Conservation (phyloP, 345 rosid genomes). For the Hibiscus syriacus region DNA sequence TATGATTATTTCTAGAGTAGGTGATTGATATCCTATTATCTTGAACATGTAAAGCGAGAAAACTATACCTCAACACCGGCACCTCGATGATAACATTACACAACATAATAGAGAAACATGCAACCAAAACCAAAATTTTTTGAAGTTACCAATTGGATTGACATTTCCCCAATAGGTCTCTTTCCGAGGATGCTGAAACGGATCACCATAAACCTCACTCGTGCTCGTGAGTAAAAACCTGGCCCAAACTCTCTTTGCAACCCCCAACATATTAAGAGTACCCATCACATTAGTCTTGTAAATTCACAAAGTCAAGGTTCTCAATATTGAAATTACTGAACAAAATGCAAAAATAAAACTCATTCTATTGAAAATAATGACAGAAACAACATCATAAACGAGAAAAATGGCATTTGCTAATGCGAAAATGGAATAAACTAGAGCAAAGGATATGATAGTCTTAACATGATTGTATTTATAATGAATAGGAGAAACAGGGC, state of each 20-base stretch:
- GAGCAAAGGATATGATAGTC: slow-evolving; percentile 83
- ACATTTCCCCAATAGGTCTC: slow-evolving; percentile 99
- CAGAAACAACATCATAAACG: neutral
- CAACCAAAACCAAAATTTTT: neutral
- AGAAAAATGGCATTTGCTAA: no score
- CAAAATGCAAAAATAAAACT: neutral
- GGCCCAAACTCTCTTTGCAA: slow-evolving; percentile 98
- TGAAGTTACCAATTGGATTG: slow-evolving; percentile 74
- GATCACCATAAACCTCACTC: slow-evolving; percentile 99
- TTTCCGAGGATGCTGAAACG: slow-evolving; percentile 98
- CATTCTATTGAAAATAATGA: neutral
- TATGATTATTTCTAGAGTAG: neutral
- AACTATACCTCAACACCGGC: slow-evolving; percentile 79
- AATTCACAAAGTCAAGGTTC: slow-evolving; percentile 43
- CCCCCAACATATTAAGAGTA: slow-evolving; percentile 93
- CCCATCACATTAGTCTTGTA: slow-evolving; percentile 99
- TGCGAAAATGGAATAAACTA: neutral
- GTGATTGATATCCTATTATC: neutral
- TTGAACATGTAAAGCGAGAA: neutral
- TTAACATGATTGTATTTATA: slow-evolving; percentile 93
- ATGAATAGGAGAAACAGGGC: slow-evolving; percentile 98
- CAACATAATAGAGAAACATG: slow-evolving; percentile 9
- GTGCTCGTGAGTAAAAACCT: slow-evolving; percentile 94
- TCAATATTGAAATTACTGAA: slow-evolving; percentile 11
- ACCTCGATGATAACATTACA: slow-evolving; percentile 57